Conservation (phyloP, 2,329 filamentous ascomycete species). For the Phaeomoniella chlamydospora region DNA sequence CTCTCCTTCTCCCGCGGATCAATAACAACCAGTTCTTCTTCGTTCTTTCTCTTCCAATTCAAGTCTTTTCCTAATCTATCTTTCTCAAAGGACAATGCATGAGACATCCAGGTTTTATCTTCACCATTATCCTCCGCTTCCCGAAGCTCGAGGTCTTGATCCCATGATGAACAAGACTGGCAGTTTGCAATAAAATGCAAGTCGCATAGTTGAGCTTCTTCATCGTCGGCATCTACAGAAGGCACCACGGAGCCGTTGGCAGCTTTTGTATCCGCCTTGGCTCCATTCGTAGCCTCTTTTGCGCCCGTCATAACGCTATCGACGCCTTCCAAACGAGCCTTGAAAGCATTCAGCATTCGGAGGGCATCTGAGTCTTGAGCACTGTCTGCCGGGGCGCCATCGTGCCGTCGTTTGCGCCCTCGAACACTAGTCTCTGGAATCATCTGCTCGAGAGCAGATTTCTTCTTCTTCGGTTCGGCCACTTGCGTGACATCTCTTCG, state of each 20-base stretch:
- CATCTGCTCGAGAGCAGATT: constrained; percentile 31
- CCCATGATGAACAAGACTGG: constrained; percentile 80
- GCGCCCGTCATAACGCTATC: constrained; percentile 17
- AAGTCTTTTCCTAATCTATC: constrained; percentile 84
- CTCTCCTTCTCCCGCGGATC: constrained; percentile 75
- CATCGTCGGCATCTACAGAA: constrained; percentile 23
- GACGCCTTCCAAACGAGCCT: constrained; percentile 51
- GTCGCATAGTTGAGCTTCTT: constrained; percentile 70
- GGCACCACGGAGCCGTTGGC: constrained; percentile 2
- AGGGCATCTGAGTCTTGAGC: constrained; percentile 49
- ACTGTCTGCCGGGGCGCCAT: constrained; percentile 20
- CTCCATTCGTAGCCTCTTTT: constrained; percentile 7
- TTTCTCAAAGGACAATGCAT: constrained; percentile 72
- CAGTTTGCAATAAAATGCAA: constrained; percentile 93
- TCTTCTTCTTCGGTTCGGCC: constrained; percentile 20
- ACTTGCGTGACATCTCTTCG: constrained; percentile 21
- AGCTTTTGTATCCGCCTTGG: constrained; percentile 2
- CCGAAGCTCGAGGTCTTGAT: constrained; percentile 31
- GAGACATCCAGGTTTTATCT: constrained; percentile 66
- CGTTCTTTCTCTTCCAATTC: constrained; percentile 77
- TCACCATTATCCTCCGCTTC: constrained; percentile 30
- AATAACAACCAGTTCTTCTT: constrained; percentile 83
- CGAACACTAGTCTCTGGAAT: constrained; percentile 32
- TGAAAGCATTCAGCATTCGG: constrained; percentile 64
- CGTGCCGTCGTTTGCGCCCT: constrained; percentile 27